Percentiles rank a stretch among this genome's conserved stretches.
phyloP scores from a whole-genome alignment of 345 rosid species.

The Crucihimalaya himalaica region DNA sequence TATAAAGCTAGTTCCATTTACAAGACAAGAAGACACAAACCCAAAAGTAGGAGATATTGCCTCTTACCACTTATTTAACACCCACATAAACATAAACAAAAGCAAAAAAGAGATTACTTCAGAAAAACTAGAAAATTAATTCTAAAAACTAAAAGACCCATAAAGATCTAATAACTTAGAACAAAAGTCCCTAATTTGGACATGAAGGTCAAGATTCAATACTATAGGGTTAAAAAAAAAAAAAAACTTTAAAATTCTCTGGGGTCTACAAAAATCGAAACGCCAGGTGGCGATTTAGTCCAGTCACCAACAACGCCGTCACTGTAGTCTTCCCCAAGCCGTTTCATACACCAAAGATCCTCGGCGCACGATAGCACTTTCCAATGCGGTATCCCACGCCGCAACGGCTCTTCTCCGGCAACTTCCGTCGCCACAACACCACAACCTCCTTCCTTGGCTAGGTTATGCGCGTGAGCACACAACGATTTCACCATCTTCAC shows the following conservation, averaged over 20 bases:
- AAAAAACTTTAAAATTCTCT: conserved; percentile 58
- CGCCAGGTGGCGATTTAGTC: conserved; percentile 81
- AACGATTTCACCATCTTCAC: conserved; percentile 57
- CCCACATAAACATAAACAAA: conserved; percentile 11
- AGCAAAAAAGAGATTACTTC: background rate
- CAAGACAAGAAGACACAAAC: conserved; percentile 45
- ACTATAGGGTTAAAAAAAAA: background rate
- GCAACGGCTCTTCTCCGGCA: conserved; percentile 67
- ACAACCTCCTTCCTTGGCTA: conserved; percentile 71
- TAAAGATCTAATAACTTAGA: background rate
- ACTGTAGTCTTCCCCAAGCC: conserved; percentile 72
- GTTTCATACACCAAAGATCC: conserved; percentile 91
- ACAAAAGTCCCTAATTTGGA: background rate
- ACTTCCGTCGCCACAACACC: conserved; percentile 83
- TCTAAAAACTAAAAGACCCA: conserved; percentile 1
- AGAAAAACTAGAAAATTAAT: background rate
- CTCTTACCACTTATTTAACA: conserved; percentile 34
- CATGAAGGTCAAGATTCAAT: background rate
- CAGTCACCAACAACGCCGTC: conserved; percentile 90
- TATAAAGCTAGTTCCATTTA: conserved; percentile 44
- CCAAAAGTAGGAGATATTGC: conserved; percentile 40
- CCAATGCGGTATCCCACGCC: conserved; percentile 83
- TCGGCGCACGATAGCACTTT: conserved; percentile 67
- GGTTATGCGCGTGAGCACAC: conserved; percentile 80
- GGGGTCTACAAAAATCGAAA: conserved; percentile 96